These are phyloP conservation scores for Gypsophila paniculata DNA, from an alignment of 179 eudicot genomes.

Conservation along the genomic window DNA sequence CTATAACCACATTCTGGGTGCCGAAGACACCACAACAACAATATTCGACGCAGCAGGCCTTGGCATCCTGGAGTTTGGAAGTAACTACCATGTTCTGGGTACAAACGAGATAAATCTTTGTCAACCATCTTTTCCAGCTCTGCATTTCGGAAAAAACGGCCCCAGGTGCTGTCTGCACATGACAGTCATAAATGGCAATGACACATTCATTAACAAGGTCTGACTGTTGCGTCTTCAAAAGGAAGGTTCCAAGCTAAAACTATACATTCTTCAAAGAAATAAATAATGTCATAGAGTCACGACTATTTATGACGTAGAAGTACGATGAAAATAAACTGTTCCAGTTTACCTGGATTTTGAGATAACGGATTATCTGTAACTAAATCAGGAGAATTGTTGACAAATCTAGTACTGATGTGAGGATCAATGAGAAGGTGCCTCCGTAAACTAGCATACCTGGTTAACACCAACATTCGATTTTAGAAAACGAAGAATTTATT, in stretches of 20 bases:
- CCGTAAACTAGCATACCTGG: constrained; percentile 79
- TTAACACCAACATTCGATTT: constrained; percentile 16
- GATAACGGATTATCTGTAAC: constrained; percentile 86
- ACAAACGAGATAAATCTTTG: constrained; percentile 89
- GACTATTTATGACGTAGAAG: not conserved
- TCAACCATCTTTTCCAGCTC: constrained; percentile 91
- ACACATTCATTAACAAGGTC: not conserved
- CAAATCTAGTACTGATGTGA: constrained; percentile 54
- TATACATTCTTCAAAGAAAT: not conserved
- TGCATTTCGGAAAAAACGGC: constrained; percentile 87
- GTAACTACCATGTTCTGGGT: constrained; percentile 89
- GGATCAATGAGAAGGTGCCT: constrained; percentile 74
- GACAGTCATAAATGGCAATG: not conserved
- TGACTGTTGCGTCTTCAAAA: not conserved
- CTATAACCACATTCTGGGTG: constrained; percentile 94
- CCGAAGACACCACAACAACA: constrained; percentile 86
- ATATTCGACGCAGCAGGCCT: constrained; percentile 75
- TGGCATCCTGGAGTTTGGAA: constrained; percentile 91
- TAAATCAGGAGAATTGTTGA: constrained; percentile 54
- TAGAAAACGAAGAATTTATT: not conserved
- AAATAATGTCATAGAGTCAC: not conserved
- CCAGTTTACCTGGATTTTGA: constrained; percentile 76
- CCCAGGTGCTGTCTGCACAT: constrained; percentile 89
- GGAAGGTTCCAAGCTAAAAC: not conserved
- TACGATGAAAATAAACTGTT: not conserved